These are phyloP conservation scores for Zanthoxylum bungeanum DNA, from an alignment of 345 rosid species.

Conservation along the genomic window DNA sequence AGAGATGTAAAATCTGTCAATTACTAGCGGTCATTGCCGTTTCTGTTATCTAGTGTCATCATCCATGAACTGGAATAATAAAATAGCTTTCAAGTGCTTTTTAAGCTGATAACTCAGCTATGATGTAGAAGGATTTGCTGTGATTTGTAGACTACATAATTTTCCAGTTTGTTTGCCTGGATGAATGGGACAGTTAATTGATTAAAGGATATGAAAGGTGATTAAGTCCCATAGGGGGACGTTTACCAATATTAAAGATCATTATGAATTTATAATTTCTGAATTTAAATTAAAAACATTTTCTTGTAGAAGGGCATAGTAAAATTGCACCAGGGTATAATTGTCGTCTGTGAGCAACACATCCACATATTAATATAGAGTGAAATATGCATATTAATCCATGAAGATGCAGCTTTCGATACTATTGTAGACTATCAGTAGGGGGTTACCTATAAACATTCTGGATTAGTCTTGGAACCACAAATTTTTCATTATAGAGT, in stretches of 20 bases:
- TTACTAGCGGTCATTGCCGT: neutral
- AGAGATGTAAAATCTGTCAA: no score
- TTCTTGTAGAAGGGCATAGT: neutral
- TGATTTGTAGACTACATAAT: neutral
- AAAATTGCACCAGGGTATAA: neutral
- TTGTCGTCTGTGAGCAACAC: neutral
- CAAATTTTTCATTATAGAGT: neutral
- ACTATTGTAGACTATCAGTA: neutral
- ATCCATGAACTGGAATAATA: neutral
- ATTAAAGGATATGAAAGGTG: neutral
- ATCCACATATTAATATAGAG: neutral
- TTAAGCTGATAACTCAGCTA: neutral
- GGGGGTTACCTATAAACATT: neutral
- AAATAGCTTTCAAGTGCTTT: neutral
- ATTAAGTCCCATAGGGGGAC: neutral
- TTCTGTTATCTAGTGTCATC: neutral
- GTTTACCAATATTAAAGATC: neutral
- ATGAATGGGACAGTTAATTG: neutral
- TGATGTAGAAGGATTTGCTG: neutral
- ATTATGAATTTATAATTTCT: neutral
- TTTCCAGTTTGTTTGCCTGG: neutral
- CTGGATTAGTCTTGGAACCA: neutral
- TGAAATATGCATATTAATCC: neutral
- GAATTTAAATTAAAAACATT: neutral
- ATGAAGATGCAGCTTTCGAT: neutral